Base-by-base conservation (phyloP, 208 protist genomes). In the Crithidia sp. region DNA sequence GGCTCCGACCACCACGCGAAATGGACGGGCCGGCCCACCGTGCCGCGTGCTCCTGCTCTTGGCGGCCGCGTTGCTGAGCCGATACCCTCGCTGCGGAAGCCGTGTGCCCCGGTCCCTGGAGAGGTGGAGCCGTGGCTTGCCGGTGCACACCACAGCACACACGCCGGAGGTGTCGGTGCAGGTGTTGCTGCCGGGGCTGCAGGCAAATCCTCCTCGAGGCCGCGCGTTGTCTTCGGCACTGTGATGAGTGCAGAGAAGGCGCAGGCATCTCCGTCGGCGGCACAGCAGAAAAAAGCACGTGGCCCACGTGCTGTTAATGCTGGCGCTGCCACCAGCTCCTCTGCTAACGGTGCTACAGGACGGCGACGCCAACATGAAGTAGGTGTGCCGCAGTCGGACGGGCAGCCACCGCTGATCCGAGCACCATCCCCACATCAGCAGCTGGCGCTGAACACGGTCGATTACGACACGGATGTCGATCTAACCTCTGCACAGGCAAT, bases 1-100 rank as follows among this genome's bases (percentile, higher is more conserved):
- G 85, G 83, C 41, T 37, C 41, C 8, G 69, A 74, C 3, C 71
- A 28, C n/a, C 41, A 67, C 12, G 37, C 39, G 7, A 76, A 58
- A 19, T 90, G 87, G 84, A 81, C 47, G 9, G 72, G 75, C 10
- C 57, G 53, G 53, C 49, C 76, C 2, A 94, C 85, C 41, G 79
- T 85, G 36, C 77, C 89, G 6, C 68, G 49, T 6, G 82, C 49
- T 5, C 85, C 84, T 60, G 43, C 77, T 9, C 81, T 94, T 4
- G 77, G 80, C 13, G 43, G 49, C 10, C 85, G 72, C 16, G 43
- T 66, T 2, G 76, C 76, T 4, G 79, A 83, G 65, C 61, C 72
- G 10, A 92, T 89, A 43, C 76, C 81, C 14, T 77, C 85, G 7
- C 74, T 93, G 71, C 82, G 88, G 3, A 82, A 84, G 64, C 88